Base-by-base conservation (phyloP, 2,329 filamentous ascomycete species). In the Diaporthe aspalathi region DNA sequence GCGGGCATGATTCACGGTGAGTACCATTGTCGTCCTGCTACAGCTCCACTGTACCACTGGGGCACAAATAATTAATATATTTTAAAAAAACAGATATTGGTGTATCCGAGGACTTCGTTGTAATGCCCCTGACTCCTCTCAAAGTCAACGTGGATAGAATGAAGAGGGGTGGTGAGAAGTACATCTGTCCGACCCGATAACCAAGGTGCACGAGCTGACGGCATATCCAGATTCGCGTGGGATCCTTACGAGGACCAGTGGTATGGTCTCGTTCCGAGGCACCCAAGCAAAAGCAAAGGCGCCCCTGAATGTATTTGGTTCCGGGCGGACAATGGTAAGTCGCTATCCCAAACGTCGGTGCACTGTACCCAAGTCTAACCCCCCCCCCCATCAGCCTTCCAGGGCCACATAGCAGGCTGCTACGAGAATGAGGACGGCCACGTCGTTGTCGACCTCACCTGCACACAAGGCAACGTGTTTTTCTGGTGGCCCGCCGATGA, bases 241-340 rank as follows among this genome's bases (percentile, higher is more conserved):
- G 84, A 87, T 68, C 84, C 86, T 0, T 79, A 86, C 3, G 86
- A 88, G 76, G 86, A 88, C 74, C 86, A 88, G 75, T 85, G 84
- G 78, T 89, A 88, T 73, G 87, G 85, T 0, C 79, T 89, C 17
- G 85, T 88, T 2, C 86, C 86, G 3, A 80, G 87, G 9, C 77
- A 83, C 3, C 83, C 83, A 3, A 86, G 82, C 0, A 87, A 85
- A 73, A 81, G 83, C 0, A 85, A 86, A 72, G 87, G 89, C 76
- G 85, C 88, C 9, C 35, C 35, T 12, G 35, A 38, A 38, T 38
- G 35, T 52, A 78, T 84, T 1, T 88, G 86, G 86, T 81, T 87
- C 65, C 76, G 84, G 32, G 83, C 84, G 11, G 83, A 85, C 62
- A 88, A 88, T 68, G 86, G 86, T 86, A 75, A 73, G 79, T 45